Conservation (phyloP, 2,329 filamentous ascomycete genomes). For the Fusarium begoniae region DNA sequence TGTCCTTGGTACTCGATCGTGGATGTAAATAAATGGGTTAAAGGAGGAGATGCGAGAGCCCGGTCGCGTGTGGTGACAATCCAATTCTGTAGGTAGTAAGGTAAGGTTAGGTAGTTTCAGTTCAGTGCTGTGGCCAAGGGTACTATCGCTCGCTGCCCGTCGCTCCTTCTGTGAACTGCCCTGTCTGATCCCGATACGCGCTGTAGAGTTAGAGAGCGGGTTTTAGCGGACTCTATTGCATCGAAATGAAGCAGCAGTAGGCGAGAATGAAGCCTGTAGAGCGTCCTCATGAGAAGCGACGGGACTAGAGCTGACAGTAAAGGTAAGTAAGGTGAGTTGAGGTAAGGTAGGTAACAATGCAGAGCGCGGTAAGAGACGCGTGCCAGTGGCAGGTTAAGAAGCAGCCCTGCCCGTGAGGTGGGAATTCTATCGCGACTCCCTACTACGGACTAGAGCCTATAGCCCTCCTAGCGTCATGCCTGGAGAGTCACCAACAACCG, state of each 20-base stretch:
- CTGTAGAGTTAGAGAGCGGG: background rate
- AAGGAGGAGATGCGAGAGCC: conserved; percentile 37
- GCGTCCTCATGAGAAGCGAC: conserved; percentile 31
- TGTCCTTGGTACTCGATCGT: conserved; percentile 9
- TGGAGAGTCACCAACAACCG: conserved; percentile 27
- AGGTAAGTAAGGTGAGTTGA: background rate
- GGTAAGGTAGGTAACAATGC: background rate
- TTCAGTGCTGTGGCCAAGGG: background rate
- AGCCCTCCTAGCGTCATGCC: conserved; percentile 41
- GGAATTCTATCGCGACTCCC: conserved; percentile 45
- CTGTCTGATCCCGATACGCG: background rate
- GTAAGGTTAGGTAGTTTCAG: background rate
- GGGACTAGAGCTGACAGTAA: background rate
- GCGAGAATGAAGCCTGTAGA: conserved; percentile 4
- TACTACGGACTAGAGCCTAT: conserved; percentile 18
- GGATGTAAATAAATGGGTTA: conserved; percentile 38
- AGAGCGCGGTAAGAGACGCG: conserved; percentile 43
- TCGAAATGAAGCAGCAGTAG: conserved; percentile 7
- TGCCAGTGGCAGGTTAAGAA: conserved; percentile 42
- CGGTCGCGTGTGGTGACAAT: conserved; percentile 37
- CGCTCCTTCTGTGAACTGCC: background rate
- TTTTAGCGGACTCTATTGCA: conserved; percentile 10
- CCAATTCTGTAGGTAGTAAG: background rate
- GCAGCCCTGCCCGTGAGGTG: conserved; percentile 33
- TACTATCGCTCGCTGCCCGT: conserved; percentile 18